A percentile compares a stretch with the other conserved stretches of the same genome.
These are phyloP conservation scores for Pezicula carpinea DNA, from an alignment of 2,329 filamentous ascomycete species.

Conservation along the genomic window DNA sequence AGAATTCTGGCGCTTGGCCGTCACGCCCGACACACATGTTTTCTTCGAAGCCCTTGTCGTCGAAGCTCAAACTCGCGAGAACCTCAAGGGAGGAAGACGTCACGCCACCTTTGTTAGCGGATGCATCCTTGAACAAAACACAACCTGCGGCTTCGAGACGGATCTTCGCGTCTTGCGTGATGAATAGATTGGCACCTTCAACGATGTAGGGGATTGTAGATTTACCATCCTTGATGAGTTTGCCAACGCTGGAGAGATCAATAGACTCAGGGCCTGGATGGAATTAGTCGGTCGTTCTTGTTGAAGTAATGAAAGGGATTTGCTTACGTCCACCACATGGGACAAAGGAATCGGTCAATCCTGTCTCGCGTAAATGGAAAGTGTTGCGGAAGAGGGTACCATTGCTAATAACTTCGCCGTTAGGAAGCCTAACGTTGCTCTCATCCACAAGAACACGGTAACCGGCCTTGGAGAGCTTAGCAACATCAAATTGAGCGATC, in stretches of 20 bases:
- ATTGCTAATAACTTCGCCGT: slow-evolving; percentile 80
- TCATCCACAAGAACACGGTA: slow-evolving; percentile 94
- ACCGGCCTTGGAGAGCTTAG: slow-evolving; percentile 81
- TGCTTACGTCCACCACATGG: slow-evolving; percentile 78
- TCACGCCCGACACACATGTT: slow-evolving; percentile 87
- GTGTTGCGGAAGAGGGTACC: slow-evolving; percentile 96
- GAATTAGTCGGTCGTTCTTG: too few relatives aligned
- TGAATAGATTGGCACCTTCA: slow-evolving; percentile 96
- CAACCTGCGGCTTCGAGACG: slow-evolving; percentile 93
- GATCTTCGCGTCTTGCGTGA: slow-evolving; percentile 96
- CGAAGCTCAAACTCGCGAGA: slow-evolving; percentile 87
- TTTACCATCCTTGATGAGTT: slow-evolving; percentile 88
- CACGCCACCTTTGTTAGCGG: slow-evolving; percentile 97
- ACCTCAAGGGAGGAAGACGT: slow-evolving; percentile 97
- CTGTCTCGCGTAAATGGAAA: slow-evolving; percentile 79
- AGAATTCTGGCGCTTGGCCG: slow-evolving; percentile 81
- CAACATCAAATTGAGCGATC: slow-evolving; percentile 80
- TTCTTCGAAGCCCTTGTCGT: slow-evolving; percentile 80
- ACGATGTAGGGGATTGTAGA: slow-evolving; percentile 88
- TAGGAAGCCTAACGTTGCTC: slow-evolving; percentile 80
- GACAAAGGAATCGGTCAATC: slow-evolving; percentile 82
- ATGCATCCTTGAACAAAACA: slow-evolving; percentile 95
- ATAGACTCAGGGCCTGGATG: slow-evolving; percentile 74
- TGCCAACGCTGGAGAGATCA: slow-evolving; percentile 80
- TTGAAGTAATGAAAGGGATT: too few relatives aligned